A percentile compares a stretch with the other conserved stretches of the same genome.
phyloP scores from a whole-genome alignment of 768 basidiomycete genomes.

The Crepidotus variabilis region DNA sequence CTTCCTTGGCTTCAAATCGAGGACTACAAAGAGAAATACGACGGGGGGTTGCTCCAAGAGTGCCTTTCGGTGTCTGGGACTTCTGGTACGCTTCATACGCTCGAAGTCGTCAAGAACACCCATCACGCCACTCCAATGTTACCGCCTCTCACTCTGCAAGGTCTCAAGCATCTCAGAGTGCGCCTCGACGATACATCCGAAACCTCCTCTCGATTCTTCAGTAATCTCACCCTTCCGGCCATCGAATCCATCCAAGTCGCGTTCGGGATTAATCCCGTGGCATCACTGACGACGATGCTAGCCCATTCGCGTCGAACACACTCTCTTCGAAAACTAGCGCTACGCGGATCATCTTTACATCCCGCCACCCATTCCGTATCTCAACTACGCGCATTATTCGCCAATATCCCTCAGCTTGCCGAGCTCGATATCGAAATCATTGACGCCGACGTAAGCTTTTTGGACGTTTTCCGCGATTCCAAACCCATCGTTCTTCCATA shows the following conservation, averaged over 20 bases:
- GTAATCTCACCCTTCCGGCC: constrained; percentile 6
- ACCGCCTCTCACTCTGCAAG: constrained; percentile 5
- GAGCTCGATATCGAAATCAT: constrained; percentile 7
- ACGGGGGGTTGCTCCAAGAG: not conserved
- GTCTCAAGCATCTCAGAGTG: constrained; percentile 2
- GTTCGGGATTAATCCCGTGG: not conserved
- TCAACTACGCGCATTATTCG: constrained; percentile 1
- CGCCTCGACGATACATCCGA: constrained; percentile 5
- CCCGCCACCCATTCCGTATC: not conserved
- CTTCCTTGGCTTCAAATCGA: constrained; percentile 4
- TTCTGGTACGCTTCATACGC: constrained; percentile 1
- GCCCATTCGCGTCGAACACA: not conserved
- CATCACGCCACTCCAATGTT: constrained; percentile 5
- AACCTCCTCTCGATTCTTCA: constrained; percentile 1
- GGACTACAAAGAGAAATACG: constrained; percentile 7
- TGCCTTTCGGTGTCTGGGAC: not conserved
- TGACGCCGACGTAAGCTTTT: constrained; percentile 1
- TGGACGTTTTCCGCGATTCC: not conserved
- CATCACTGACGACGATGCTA: constrained; percentile 3
- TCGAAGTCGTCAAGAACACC: constrained; percentile 5
- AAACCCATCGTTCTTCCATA: constrained; percentile 2
- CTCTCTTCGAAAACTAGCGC: constrained; percentile 2
- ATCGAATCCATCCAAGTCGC: constrained; percentile 6
- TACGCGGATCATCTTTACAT: constrained; percentile 1
- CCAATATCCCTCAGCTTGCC: constrained; percentile 1